A percentile compares a stretch with the other conserved stretches of the same genome.
These are phyloP conservation scores for Gossypioides kirkii DNA, from an alignment of 345 rosid genomes.

Conservation along the genomic window DNA sequence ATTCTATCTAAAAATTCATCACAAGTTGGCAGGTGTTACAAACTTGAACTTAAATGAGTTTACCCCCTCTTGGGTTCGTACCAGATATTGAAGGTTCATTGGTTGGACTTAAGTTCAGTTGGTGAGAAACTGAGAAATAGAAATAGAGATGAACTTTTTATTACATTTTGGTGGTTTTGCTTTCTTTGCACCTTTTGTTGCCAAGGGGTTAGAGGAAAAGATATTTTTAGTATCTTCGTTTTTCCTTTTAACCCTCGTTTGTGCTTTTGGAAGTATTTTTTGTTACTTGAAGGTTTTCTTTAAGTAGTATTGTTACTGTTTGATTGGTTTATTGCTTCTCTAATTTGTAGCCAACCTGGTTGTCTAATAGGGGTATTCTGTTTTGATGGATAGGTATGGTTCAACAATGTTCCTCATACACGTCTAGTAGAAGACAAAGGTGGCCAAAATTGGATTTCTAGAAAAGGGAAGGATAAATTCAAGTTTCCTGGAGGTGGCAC, in stretches of 20 bases:
- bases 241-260: too few species aligned
- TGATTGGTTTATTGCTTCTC: background rate
- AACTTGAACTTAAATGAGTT: too few species aligned
- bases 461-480: slow-evolving; percentile 63
- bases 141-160: background rate
- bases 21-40: too few species aligned
- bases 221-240: too few species aligned
- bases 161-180: too few species aligned
- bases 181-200: too few species aligned
- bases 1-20: too few species aligned
- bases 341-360: background rate
- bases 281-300: background rate
- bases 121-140: background rate
- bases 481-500: slow-evolving; percentile 98
- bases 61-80: background rate
- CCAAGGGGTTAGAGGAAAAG: too few species aligned
- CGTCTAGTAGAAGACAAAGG: slow-evolving; percentile 91
- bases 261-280: background rate
- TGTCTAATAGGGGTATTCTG: slow-evolving; percentile 16
- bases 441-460: slow-evolving; percentile 87
- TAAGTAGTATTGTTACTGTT: background rate
- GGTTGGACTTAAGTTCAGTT: background rate
- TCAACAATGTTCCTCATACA: slow-evolving; percentile 79
- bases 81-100: background rate
- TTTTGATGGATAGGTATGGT: slow-evolving; percentile 66